These are phyloP conservation scores for Crithidia bombi DNA, from an alignment of 208 protist species.

Conservation along the genomic window DNA sequence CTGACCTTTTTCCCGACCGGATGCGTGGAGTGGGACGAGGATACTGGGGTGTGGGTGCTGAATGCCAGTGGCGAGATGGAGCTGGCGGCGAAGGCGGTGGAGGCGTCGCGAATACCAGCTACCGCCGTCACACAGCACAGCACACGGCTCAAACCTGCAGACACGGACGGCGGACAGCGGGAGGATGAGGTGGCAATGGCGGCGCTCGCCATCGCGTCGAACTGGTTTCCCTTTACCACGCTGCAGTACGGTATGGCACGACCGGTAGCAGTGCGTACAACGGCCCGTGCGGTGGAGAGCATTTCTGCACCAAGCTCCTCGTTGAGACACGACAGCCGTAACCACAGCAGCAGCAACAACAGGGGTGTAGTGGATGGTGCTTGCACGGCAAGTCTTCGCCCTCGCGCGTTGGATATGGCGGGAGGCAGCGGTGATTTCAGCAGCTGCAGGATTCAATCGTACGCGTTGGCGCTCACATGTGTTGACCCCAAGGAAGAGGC, in stretches of 20 bases:
- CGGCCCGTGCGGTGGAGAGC: constrained; percentile 15
- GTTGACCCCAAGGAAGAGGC: constrained; percentile 30
- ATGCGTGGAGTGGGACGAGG: constrained; percentile 29
- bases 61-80: constrained; percentile 29
- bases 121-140: background rate
- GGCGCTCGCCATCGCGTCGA: background rate
- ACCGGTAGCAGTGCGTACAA: constrained; percentile 29
- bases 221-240: constrained; percentile 38
- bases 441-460: background rate
- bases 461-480: constrained; percentile 20
- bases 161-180: background rate
- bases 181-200: background rate
- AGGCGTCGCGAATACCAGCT: background rate
- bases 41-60: constrained; percentile 22
- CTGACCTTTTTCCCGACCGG: constrained; percentile 38
- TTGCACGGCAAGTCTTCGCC: background rate
- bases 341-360: background rate
- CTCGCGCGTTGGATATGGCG: background rate
- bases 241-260: constrained; percentile 61
- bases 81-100: constrained; percentile 23
- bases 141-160: no score
- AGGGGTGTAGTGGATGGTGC: background rate
- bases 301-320: background rate
- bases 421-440: background rate
- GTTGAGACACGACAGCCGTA: background rate